These are phyloP conservation scores for Pyricularia sp. DNA, from an alignment of 2,329 filamentous ascomycete genomes.

Conservation along the genomic window DNA sequence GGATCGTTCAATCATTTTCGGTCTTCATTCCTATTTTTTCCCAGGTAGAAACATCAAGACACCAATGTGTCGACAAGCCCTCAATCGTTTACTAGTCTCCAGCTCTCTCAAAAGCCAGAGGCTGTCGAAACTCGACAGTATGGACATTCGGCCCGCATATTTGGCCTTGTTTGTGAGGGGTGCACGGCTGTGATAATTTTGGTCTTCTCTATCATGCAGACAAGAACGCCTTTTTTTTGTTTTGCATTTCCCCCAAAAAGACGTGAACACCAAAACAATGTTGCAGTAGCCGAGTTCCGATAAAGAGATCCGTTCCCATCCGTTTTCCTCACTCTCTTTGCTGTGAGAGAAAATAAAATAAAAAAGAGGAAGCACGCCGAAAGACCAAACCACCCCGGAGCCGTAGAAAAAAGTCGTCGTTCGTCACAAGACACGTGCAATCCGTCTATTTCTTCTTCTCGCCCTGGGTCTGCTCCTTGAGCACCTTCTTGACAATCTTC, in stretches of 20 bases:
- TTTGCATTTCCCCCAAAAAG: slow-evolving; percentile 1
- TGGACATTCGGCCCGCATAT: neutral
- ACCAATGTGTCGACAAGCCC: neutral
- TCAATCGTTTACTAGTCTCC: neutral
- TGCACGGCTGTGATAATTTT: slow-evolving; percentile 1
- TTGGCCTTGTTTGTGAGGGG: neutral
- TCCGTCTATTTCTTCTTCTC: slow-evolving; percentile 61
- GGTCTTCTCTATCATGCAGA: slow-evolving; percentile 4
- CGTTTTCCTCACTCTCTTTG: slow-evolving; percentile 1
- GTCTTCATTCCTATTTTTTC: neutral
- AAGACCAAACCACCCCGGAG: slow-evolving; percentile 9
- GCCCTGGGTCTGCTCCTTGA: slow-evolving; percentile 89
- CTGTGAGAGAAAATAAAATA: slow-evolving; percentile 2
- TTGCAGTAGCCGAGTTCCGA: slow-evolving; percentile 1
- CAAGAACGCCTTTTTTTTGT: slow-evolving; percentile 1
- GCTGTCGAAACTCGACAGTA: neutral
- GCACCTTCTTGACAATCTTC: slow-evolving; percentile 99
- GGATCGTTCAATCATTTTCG: neutral
- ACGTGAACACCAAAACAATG: slow-evolving; percentile 5
- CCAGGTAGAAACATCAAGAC: neutral
- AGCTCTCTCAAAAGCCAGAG: neutral
- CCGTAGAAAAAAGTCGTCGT: slow-evolving; percentile 2
- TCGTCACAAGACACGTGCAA: slow-evolving; percentile 10
- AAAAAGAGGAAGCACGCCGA: slow-evolving; percentile 4
- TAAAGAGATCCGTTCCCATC: slow-evolving; percentile 3